These are phyloP conservation scores for Hapsidospora chrysogenum DNA, from an alignment of 495 filamentous ascomycete species.

Conservation along the genomic window DNA sequence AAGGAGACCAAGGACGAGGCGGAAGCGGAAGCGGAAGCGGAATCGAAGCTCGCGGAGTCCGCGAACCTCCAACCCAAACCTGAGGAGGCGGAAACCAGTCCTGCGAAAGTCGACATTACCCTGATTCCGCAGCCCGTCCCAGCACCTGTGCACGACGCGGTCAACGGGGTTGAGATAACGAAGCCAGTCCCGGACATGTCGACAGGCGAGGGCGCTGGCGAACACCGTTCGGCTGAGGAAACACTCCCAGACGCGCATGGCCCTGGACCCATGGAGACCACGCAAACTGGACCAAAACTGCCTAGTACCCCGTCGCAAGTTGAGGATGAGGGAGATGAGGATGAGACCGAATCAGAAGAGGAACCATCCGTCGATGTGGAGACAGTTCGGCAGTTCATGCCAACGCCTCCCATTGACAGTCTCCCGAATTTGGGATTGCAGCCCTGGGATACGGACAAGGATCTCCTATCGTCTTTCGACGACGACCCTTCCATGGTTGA, in stretches of 20 bases:
- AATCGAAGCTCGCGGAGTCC: background rate
- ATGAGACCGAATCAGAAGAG: slow-evolving; percentile 45
- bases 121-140: no score
- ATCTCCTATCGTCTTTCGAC: slow-evolving; percentile 14
- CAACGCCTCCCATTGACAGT: slow-evolving; percentile 29
- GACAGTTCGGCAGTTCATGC: slow-evolving; percentile 24
- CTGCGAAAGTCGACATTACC: background rate
- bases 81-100: slow-evolving; percentile 6
- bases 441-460: slow-evolving; percentile 24
- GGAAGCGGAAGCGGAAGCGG: background rate
- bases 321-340: slow-evolving; percentile 23
- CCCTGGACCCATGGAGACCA: no score
- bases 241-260: no score
- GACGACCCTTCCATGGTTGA: slow-evolving; percentile 12
- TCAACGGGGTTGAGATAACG: no score
- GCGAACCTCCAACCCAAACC: no score
- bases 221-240: no score
- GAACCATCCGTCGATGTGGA: slow-evolving; percentile 40
- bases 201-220: no score
- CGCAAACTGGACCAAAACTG: background rate
- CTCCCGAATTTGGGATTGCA: slow-evolving; percentile 23
- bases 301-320: slow-evolving; percentile 12
- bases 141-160: no score
- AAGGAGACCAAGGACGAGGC: background rate
- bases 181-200: no score